Evolutionary conservation across 176 grass and related monocot species (phyloP).

Genomic region (Cenchrus fungigraminus): DNA sequence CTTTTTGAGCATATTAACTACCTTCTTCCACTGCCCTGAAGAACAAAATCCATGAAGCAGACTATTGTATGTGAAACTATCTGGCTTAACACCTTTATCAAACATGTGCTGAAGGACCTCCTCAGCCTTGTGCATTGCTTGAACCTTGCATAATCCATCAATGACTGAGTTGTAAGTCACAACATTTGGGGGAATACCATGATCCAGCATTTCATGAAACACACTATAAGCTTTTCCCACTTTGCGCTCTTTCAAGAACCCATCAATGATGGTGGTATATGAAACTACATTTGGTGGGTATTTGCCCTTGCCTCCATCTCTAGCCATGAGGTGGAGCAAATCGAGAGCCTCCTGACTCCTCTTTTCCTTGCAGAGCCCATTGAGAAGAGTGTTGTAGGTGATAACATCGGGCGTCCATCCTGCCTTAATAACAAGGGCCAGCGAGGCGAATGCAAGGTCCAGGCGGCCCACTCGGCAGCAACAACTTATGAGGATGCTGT

Average conservation of each 20-base stretch:
- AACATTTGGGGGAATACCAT: too few species aligned
- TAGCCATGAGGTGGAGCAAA: conserved; percentile 24
- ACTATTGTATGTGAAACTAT: too few species aligned
- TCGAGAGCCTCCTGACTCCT: neutral
- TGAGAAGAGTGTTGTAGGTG: neutral
- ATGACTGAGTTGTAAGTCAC: too few species aligned
- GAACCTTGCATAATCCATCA: too few species aligned
- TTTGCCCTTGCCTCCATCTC: neutral
- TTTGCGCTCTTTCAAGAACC: neutral
- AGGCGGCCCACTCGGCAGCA: neutral
- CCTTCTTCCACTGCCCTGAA: too few species aligned
- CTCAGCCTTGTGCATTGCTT: too few species aligned
- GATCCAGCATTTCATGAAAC: too few species aligned
- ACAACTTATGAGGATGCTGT: conserved; percentile 29
- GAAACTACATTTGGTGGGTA: neutral
- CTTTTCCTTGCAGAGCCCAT: neutral
- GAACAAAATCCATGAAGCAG: too few species aligned
- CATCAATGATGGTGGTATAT: conserved; percentile 27
- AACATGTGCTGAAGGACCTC: too few species aligned
- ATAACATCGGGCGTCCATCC: neutral
- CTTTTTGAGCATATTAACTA: too few species aligned
- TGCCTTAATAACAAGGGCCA: conserved; percentile 15
- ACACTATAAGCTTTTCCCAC: too few species aligned
- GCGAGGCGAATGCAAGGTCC: conserved; percentile 14
- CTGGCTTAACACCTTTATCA: too few species aligned